Evolutionary conservation across 2,329 filamentous ascomycete species (phyloP), one percentile per base, ranked within the genome.

Genomic region (Aspergillus ochraceus): DNA sequence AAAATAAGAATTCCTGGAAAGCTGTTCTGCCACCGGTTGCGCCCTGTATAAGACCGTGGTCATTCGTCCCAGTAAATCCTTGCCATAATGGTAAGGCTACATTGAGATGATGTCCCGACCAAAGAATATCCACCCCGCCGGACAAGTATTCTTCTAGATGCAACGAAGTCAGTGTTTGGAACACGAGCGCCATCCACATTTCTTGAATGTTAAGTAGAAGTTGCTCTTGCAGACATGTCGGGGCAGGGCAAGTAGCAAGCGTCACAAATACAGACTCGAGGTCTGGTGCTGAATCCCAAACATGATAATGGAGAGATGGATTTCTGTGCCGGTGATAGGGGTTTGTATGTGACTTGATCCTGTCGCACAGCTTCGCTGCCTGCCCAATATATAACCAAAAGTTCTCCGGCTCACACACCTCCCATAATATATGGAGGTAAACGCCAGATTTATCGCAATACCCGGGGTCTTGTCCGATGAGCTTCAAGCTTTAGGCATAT

Each of bases 361-460:
- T 54, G 2, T 32, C 24, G 32, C 29, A 49, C 14, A 62, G 42
- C 10, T 54, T 46, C 6, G 22, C 20, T 29, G 60, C 55, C 49
- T 64, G 60, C 19, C 60, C 57, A 30, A 62, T 30, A 53, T 64
- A 64, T 5, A 62, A 30, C 55, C 58, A 60, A 32, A 64, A 62
- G 10, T 36, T 24, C 17, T 29, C 19, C 3, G 49, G 45, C 14
- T 60, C 32, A 19, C 36, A 30, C 42, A 8, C 36, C 22, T 29
- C 32, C 53, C 54, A 60, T 19, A 62, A n/a, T n/a, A 62, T 62
- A 32, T 62, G 55, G 6, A 62, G 30, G n/a, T 60, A 62, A 4
- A 60, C 49, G 0, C 53, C 61, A 3, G 29, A 24, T 20, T 36
- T 14, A 10, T 19, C n/a, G 10, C 12, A 52, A 50, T 20, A 29